These are phyloP conservation scores for Hypoxylon sp. DNA, from an alignment of 2,329 filamentous ascomycete species.

Conservation along the genomic window DNA sequence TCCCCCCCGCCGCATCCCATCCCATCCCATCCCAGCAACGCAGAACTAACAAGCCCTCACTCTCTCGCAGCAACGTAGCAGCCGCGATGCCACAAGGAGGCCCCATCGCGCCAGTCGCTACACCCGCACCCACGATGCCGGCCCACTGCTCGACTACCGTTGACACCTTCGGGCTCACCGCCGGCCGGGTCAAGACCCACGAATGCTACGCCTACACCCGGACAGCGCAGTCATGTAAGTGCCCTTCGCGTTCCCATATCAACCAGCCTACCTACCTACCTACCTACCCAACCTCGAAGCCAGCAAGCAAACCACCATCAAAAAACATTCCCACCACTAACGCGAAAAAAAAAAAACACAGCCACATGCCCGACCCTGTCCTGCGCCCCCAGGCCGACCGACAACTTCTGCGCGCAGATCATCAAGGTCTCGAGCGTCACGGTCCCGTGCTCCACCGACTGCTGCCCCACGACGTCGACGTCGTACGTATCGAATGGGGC, in stretches of 20 bases:
- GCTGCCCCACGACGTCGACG: slow-evolving; percentile 55
- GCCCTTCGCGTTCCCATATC: too few species aligned
- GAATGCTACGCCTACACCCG: slow-evolving; percentile 46
- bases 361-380: slow-evolving; percentile 46
- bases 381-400: slow-evolving; percentile 40
- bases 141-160: slow-evolving; percentile 45
- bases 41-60: slow-evolving; percentile 4
- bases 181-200: slow-evolving; percentile 41
- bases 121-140: slow-evolving; percentile 35
- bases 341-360: slow-evolving; percentile 22
- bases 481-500: slow-evolving; percentile 35
- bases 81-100: slow-evolving; percentile 24
- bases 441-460: slow-evolving; percentile 55
- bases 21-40: not conserved
- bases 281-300: not conserved
- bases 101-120: slow-evolving; percentile 14
- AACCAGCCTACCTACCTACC: too few species aligned
- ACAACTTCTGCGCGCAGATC: slow-evolving; percentile 49
- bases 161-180: slow-evolving; percentile 42
- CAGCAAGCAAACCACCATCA: not conserved
- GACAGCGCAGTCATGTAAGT: slow-evolving; percentile 40
- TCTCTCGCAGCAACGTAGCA: slow-evolving; percentile 32
- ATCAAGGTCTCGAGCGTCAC: slow-evolving; percentile 51
- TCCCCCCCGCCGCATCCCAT: too few species aligned
- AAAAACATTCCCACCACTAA: slow-evolving; percentile 26